Conservation (phyloP, 306 rosid species). For the Fragaria vesca region DNA sequence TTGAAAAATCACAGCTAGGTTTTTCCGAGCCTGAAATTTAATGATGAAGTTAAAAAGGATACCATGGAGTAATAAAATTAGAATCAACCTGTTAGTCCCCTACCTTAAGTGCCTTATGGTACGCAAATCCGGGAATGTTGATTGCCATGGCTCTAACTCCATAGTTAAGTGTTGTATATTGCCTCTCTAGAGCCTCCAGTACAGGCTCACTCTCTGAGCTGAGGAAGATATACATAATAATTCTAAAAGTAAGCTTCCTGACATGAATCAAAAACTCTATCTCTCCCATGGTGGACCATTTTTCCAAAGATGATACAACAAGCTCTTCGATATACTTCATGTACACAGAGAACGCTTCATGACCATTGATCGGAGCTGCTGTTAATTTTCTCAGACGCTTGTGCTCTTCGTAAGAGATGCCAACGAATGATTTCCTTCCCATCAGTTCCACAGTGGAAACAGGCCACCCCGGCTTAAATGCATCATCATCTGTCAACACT, state of each 20-base stretch:
- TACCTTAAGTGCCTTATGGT: slow-evolving; percentile 75
- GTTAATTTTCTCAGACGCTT: slow-evolving; percentile 77
- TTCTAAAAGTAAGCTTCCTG: slow-evolving; percentile 68
- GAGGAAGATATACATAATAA: slow-evolving; percentile 80
- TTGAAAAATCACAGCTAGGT: slow-evolving; percentile 57
- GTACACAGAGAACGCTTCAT: slow-evolving; percentile 63
- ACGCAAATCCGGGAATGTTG: slow-evolving; percentile 86
- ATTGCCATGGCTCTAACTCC: slow-evolving; percentile 90
- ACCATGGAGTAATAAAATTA: not conserved
- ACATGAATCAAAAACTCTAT: slow-evolving; percentile 71
- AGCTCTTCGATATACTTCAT: slow-evolving; percentile 56
- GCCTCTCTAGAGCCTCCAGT: slow-evolving; percentile 72
- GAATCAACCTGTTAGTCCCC: not conserved
- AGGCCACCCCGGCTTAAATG: slow-evolving; percentile 82
- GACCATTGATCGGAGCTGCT: slow-evolving; percentile 76
- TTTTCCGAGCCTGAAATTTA: slow-evolving; percentile 66
- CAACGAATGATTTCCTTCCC: slow-evolving; percentile 72
- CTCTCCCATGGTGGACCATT: slow-evolving; percentile 65
- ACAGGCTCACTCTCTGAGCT: slow-evolving; percentile 65
- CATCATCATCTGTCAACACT: slow-evolving; percentile 74
- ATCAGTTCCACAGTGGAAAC: slow-evolving; percentile 63
- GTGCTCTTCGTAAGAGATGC: slow-evolving; percentile 68
- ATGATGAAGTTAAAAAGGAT: not conserved
- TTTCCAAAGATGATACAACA: slow-evolving; percentile 54
- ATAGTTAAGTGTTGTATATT: slow-evolving; percentile 67